phyloP scores from a whole-genome alignment of 768 basidiomycete species.

The Russula brevipes region DNA sequence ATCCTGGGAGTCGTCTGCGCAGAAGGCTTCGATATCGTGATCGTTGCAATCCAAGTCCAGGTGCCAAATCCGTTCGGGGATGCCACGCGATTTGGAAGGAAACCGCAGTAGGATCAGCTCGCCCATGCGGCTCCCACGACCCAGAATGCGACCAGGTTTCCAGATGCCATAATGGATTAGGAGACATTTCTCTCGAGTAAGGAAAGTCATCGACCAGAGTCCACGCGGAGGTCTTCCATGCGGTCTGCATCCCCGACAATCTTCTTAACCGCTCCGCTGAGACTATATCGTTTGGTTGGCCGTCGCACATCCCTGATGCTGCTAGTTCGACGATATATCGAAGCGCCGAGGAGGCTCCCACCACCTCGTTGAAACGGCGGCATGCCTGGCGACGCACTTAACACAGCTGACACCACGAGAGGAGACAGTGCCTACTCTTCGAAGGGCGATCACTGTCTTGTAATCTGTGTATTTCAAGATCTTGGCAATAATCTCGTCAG shows the following conservation, averaged over 20 bases:
- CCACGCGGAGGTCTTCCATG: constrained; percentile 6
- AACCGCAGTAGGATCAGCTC: constrained; percentile 4
- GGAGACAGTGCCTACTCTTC: constrained; percentile 1
- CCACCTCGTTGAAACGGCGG: constrained; percentile 2
- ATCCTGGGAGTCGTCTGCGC: constrained; percentile 8
- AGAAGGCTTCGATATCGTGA: background rate
- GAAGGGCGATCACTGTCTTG: constrained; percentile 8
- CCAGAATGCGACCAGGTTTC: constrained; percentile 6
- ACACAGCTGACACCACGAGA: background rate
- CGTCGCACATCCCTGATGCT: constrained; percentile 6
- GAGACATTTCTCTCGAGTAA: background rate
- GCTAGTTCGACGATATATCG: constrained; percentile 4
- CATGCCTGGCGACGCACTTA: background rate
- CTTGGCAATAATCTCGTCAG: constrained; percentile 3
- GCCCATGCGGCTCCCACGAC: background rate
- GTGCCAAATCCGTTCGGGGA: constrained; percentile 1
- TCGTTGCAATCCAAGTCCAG: background rate
- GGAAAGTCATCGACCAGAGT: background rate
- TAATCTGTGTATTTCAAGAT: constrained; percentile 3
- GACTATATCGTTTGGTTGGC: background rate
- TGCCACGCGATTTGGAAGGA: constrained; percentile 8
- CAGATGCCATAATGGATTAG: background rate
- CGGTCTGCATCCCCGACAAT: background rate
- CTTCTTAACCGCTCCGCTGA: background rate
- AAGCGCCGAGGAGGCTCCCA: background rate